Base-by-base conservation (phyloP, 78 protist genomes). In the Dictyostelium citrinum region DNA sequence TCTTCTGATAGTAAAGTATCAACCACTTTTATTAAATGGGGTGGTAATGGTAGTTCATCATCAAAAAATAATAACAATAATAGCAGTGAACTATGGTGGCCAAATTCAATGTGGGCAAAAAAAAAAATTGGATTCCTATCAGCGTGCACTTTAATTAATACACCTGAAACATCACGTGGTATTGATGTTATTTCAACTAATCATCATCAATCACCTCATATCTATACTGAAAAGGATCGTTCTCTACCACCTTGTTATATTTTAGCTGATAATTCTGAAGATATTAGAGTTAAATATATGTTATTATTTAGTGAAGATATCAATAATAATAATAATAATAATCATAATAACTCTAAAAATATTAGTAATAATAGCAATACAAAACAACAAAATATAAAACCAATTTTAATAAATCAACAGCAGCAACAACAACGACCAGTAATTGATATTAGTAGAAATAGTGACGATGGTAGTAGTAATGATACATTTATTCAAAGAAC, bases 241-340 rank as follows among this genome's bases (percentile, higher is more conserved):
- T 11, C 33, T 43, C 22, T 86, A 45, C 92, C 92, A n/a, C 84
- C 67, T 31, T 76, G 70, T 29, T 86, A 86, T 64, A 86, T 86
- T 27, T 33, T 86, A 12, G 60, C 84, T 7, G 80, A 75, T 22
- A 39, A 58, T 29, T 46, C 77, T 17, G 39, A 60, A 9, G 79
- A 86, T 45, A 86, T 86, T 41, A 33, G 78, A 64, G 92, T 77
- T 27, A 86, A 86, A 64, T 86, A 86, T 86, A 17, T 86, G 55
- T 22, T 86, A 27, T 22, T 86, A 9, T 78, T 78, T 49, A n/a
- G 35, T 41, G 83, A 78, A 51, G 31, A 41, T 72, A 22, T 12
- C 7, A 27, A 8, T 72, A 72, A 5, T 22, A 35, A 14, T 33
- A 33, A 16, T 35, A 31, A 33, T 70, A 31, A 31, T 12, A 70